Evolutionary conservation across 306 rosid species (phyloP), one percentile per base, ranked within the genome.

Genomic region (Rosa chinensis): DNA sequence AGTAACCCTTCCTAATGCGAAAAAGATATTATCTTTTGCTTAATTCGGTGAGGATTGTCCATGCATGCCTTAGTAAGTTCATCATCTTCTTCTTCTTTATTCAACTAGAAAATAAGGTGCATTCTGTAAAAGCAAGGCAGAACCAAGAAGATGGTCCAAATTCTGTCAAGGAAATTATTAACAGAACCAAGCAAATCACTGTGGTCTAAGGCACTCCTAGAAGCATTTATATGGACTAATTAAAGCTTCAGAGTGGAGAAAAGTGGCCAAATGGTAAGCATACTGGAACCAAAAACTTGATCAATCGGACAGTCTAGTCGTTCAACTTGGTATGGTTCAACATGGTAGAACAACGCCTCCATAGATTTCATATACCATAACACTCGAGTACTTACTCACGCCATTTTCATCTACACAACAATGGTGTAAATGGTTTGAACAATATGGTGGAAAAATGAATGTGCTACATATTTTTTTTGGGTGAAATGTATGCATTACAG

Each of bases 201-300:
- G 64, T 72, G 76, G 76, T 35, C 62, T 72, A 56, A 42, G 9
- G 28, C 28, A 16, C 76, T 72, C 35, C 32, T 21, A 72, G 47
- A 58, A 4, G 63, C 45, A 52, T 6, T 72, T 49, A 49, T 50
- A 50, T 32, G 45, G 76, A 50, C 17, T 25, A n/a, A n/a, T n/a
- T n/a, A 72, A 50, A 39, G 47, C 62, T 8, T 72, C 62, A 5
- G 17, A 42, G 50, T 72, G 76, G 76, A 72, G 76, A 10, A 72
- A 35, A 72, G 32, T 18, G 18, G n/a, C 76, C 76, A 48, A 72
- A 52, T 72, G 76, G 76, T 72, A 10, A 72, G 13, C 28, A 50
- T 59, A 48, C 61, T 72, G 18, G 2, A 47, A 14, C 3, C 74
- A 53, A 20, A 53, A 53, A 53, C 3, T 53, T 8, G 17, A 48